These are phyloP conservation scores for Pyrenochaeta sp. DNA, from an alignment of 2,329 filamentous ascomycete species.

Conservation along the genomic window DNA sequence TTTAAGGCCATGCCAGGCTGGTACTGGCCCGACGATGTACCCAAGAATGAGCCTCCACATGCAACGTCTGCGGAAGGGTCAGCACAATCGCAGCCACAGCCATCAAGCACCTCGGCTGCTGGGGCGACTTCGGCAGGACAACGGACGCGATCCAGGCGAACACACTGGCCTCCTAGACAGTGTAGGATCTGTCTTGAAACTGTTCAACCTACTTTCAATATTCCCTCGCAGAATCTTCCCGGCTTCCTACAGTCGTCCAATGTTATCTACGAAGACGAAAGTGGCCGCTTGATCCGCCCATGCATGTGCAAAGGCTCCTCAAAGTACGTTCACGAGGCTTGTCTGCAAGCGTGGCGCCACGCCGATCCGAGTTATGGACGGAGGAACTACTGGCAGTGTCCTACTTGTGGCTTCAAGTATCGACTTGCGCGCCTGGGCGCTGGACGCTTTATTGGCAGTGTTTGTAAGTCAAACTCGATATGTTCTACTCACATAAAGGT, in stretches of 20 bases:
- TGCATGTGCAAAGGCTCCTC: conserved; percentile 94
- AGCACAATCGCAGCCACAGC: conserved; percentile 16
- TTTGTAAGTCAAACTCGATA: conserved; percentile 43
- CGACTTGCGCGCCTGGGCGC: conserved; percentile 78
- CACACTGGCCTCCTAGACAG: conserved; percentile 73
- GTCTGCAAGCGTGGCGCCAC: conserved; percentile 82
- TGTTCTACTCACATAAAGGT: not conserved
- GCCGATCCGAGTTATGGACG: conserved; percentile 70
- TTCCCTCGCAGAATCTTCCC: conserved; percentile 62
- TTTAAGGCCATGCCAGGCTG: conserved; percentile 54
- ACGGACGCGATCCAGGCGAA: conserved; percentile 32
- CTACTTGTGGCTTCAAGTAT: conserved; percentile 87
- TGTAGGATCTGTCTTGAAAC: conserved; percentile 91
- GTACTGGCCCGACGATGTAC: conserved; percentile 58
- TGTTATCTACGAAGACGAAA: conserved; percentile 77
- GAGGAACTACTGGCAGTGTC: conserved; percentile 85
- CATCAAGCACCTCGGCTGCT: conserved; percentile 24
- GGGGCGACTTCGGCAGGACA: conserved; percentile 19
- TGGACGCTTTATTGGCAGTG: conserved; percentile 67
- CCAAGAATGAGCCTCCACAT: conserved; percentile 39
- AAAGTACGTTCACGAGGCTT: conserved; percentile 93
- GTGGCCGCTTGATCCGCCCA: conserved; percentile 81
- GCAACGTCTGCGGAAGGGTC: conserved; percentile 22
- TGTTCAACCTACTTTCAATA: conserved; percentile 68
- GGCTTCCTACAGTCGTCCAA: conserved; percentile 66